Conservation (phyloP, 441 rosid genomes). For the Mallotus japonicus region DNA sequence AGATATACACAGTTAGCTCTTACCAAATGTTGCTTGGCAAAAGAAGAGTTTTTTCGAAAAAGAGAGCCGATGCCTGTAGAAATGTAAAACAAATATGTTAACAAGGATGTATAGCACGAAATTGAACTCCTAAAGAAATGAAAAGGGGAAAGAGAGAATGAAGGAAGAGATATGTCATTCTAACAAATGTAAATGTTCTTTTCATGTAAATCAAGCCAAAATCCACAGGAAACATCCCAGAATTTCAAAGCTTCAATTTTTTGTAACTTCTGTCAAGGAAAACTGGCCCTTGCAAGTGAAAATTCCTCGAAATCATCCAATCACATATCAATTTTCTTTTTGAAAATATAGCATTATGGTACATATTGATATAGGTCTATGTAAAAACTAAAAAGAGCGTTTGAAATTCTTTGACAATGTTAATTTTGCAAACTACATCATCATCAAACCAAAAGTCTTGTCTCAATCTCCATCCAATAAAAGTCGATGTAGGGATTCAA, state of each 20-base stretch:
- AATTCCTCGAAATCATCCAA: neutral
- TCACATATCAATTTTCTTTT: neutral
- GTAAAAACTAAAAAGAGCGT: neutral
- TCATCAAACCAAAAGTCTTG: too few species aligned
- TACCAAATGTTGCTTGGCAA: conserved; percentile 54
- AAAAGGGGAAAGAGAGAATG: neutral
- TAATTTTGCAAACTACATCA: too few species aligned
- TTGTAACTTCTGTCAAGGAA: neutral
- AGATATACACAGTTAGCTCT: neutral
- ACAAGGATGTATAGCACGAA: neutral
- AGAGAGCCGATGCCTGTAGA: conserved; percentile 36
- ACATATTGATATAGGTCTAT: neutral
- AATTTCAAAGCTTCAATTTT: neutral
- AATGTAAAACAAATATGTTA: conserved; percentile 12
- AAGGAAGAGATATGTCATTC: neutral
- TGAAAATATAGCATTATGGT: neutral
- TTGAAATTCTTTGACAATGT: too few species aligned
- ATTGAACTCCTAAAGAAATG: neutral
- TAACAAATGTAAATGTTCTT: neutral
- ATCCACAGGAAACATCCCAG: neutral
- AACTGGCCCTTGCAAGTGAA: neutral
- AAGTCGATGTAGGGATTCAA: neutral
- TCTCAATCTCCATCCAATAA: neutral
- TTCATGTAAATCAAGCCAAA: neutral
- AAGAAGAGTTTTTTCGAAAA: conserved; percentile 40